Conservation (phyloP, 2,329 filamentous ascomycete genomes). For the Penicillium carneum region DNA sequence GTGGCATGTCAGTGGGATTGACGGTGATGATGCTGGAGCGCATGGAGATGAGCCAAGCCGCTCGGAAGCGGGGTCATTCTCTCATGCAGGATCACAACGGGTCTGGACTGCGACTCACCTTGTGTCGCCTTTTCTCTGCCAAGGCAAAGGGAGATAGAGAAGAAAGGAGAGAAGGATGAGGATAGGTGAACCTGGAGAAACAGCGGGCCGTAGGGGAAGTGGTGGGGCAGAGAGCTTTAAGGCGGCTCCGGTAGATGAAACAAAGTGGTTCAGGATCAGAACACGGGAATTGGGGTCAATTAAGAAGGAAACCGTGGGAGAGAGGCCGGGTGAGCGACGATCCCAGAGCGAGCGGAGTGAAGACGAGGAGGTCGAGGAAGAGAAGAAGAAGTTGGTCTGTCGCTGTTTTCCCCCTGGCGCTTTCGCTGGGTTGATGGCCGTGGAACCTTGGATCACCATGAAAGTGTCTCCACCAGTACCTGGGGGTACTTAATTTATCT, state of each 20-base stretch:
- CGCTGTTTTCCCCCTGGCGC: not conserved
- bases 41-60: constrained; percentile 17
- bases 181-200: constrained; percentile 21
- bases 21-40: constrained; percentile 12
- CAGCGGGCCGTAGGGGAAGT: constrained; percentile 16
- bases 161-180: constrained; percentile 7
- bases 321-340: not conserved
- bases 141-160: not conserved
- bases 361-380: not conserved
- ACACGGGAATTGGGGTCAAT: not conserved
- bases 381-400: not conserved
- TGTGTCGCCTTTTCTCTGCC: not conserved
- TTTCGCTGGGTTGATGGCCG: constrained; percentile 20
- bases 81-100: constrained; percentile 14
- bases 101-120: constrained; percentile 6
- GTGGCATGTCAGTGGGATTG: constrained; percentile 19
- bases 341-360: not conserved
- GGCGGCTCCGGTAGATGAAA: constrained; percentile 17
- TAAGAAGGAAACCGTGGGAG: not conserved
- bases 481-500: not conserved
- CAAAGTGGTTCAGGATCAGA: not conserved
- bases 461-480: constrained; percentile 13
- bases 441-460: constrained; percentile 20
- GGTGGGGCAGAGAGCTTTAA: constrained; percentile 21
- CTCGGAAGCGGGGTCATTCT: constrained; percentile 19